Evolutionary conservation across 2,329 filamentous ascomycete species (phyloP).

Genomic region (Shiraia sp.): DNA sequence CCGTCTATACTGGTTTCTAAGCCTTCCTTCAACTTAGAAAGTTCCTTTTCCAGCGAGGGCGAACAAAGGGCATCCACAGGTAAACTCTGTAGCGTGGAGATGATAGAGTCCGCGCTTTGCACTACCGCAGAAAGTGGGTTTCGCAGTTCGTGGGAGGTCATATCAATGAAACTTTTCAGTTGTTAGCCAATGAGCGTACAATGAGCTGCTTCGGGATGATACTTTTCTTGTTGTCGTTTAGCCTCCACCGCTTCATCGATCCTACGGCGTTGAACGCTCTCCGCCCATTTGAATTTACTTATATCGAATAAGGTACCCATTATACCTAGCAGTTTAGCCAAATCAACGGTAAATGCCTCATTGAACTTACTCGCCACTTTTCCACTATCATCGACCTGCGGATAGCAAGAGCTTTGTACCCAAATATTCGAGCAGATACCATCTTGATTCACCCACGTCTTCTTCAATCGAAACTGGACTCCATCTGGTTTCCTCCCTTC

Average conservation of each 20-base stretch:
- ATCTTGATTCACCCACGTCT: conserved; percentile 33
- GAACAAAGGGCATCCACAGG: conserved; percentile 2
- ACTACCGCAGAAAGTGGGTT: conserved; percentile 44
- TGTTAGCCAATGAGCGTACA: conserved; percentile 7
- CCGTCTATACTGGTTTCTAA: conserved; percentile 34
- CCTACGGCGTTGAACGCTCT: conserved; percentile 37
- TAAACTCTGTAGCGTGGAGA: conserved; percentile 32
- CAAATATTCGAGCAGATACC: conserved; percentile 26
- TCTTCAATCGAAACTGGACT: conserved; percentile 31
- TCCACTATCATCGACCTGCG: conserved; percentile 26
- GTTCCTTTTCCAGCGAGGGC: conserved; percentile 5
- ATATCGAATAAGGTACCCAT: conserved; percentile 44
- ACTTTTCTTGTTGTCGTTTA: conserved; percentile 45
- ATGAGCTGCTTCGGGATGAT: background rate
- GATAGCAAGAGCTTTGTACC: conserved; percentile 30
- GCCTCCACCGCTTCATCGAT: conserved; percentile 43
- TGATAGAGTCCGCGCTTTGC: conserved; percentile 49
- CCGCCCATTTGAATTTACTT: conserved; percentile 44
- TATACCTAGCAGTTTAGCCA: conserved; percentile 18
- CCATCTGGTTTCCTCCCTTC: conserved; percentile 17
- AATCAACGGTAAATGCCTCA: too few relatives aligned
- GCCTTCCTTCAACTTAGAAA: conserved; percentile 15
- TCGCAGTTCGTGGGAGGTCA: conserved; percentile 44
- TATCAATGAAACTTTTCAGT: conserved; percentile 29
- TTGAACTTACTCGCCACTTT: conserved; percentile 22